Base-by-base conservation (phyloP, 129 eudicot genomes). In the Flaveria sonorensis region DNA sequence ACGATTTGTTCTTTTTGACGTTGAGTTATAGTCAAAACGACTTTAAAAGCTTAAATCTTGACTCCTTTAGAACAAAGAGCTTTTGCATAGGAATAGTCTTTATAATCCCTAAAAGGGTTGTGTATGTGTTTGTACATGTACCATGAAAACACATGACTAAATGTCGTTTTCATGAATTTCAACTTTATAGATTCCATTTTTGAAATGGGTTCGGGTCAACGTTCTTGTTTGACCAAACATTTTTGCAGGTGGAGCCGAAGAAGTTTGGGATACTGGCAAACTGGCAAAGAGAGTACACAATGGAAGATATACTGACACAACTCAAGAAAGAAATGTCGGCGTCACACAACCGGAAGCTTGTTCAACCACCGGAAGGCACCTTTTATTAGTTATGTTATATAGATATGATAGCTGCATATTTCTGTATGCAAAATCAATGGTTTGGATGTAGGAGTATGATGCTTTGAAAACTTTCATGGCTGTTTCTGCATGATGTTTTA, bases 321-420 rank as follows among this genome's bases (percentile, higher is more conserved):
- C 76, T 88, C 68, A 85, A 81, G 82, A 88, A 88, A 64, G 89
- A 88, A 65, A 88, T 88, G 92, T 87, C 88, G 45, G 78, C 89
- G n/a, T 82, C 87, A 8, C 88, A 88, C 64, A 88, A 88, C 83
- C 87, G 92, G 64, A 88, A 88, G 82, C 89, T 88, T 10, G 92
- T 88, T 80, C 92, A 88, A 65, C 92, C 92, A 8, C 92, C 92
- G 1, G 92, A 88, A 88, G 89, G 92, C 56, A 85, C 87, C 81
- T 70, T 62, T 88, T 88, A 82, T 88, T 85, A 85, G 52, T 40
- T 55, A 75, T 59, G 48, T n/a, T 30, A 14, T 50, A 45, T 30
- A 11, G 60, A 68, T 70, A 19, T 19, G 65, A 68, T 76, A n/a
- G 76, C 18, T 75, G 50, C 47, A 68, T 73, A 43, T 73, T 61